A percentile compares a stretch with the other conserved stretches of the same genome.
These are phyloP conservation scores for Exserohilum turcica DNA, from an alignment of 2,329 filamentous ascomycete species.

Conservation along the genomic window DNA sequence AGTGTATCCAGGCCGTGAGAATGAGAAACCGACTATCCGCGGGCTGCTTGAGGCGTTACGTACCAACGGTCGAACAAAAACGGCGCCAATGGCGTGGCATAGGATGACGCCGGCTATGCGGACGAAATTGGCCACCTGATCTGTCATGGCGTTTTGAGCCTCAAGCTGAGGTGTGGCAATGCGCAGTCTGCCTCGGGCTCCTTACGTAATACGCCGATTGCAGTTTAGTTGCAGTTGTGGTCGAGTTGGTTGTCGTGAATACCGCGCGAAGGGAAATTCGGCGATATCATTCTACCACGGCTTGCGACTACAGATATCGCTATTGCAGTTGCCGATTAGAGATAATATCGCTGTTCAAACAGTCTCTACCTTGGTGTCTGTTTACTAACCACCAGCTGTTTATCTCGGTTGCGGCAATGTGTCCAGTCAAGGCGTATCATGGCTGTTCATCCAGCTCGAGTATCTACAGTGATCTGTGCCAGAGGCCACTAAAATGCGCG, in stretches of 20 bases:
- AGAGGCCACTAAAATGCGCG: not conserved
- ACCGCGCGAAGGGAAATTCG: too few species aligned
- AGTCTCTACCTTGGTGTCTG: too few species aligned
- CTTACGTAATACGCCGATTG: too few species aligned
- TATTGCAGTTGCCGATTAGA: too few species aligned
- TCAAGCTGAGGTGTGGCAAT: conserved; percentile 13
- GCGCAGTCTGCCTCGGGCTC: conserved; percentile 14
- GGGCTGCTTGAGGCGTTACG: conserved; percentile 6
- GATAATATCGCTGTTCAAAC: too few species aligned
- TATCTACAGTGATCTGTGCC: not conserved
- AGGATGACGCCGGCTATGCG: conserved; percentile 22
- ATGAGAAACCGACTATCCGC: not conserved
- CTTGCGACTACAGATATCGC: too few species aligned
- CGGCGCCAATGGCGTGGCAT: conserved; percentile 19
- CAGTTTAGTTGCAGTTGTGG: too few species aligned
- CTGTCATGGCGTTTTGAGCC: conserved; percentile 19
- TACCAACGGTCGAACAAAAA: conserved; percentile 6
- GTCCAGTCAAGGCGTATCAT: conserved; percentile 16
- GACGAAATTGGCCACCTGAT: conserved; percentile 23
- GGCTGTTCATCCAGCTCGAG: conserved; percentile 2
- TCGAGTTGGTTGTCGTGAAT: too few species aligned
- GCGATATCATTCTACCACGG: too few species aligned
- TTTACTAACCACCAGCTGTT: too few species aligned
- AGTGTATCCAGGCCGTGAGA: not conserved
- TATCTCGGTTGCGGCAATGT: not conserved